Evolutionary conservation across 306 rosid genomes (phyloP).

Genomic region (Castanea crenata): DNA sequence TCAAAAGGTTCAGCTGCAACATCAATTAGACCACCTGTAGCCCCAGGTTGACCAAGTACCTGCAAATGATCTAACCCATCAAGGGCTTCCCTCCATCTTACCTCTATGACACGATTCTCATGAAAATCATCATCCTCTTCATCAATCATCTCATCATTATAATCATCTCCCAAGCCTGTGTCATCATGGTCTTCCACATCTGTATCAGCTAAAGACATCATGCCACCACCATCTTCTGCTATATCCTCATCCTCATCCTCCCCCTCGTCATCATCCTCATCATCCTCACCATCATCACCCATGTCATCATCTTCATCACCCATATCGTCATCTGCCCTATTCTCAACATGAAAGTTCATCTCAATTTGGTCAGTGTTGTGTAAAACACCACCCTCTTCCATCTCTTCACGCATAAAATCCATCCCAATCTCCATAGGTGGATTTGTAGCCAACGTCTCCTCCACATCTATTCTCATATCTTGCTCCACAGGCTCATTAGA

Average conservation of each 20-base stretch:
- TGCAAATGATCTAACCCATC: constrained; percentile 96
- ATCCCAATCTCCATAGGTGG: constrained; percentile 74
- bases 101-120: constrained; percentile 92
- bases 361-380: constrained; percentile 80
- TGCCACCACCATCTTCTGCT: constrained; percentile 91
- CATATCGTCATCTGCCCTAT: constrained; percentile 90
- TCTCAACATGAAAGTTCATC: constrained; percentile 85
- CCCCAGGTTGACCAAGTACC: constrained; percentile 89
- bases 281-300: constrained; percentile 98
- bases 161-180: constrained; percentile 84
- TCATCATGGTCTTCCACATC: constrained; percentile 97
- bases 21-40: constrained; percentile 78
- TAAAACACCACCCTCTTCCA: constrained; percentile 72
- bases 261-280: constrained; percentile 92
- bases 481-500: constrained; percentile 58
- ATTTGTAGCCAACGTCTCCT: constrained; percentile 56
- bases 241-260: constrained; percentile 98
- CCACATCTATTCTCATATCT: constrained; percentile 74
- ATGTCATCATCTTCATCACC: constrained; percentile 97
- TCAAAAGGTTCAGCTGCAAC: constrained; percentile 95
- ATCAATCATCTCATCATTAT: constrained; percentile 90
- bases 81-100: constrained; percentile 96
- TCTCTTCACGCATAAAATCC: constrained; percentile 90
- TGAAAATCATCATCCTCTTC: constrained; percentile 97
- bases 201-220: constrained; percentile 90